Conservation (phyloP, 192 early-diverging fungal genomes). For the Chytriomyces sp. region DNA sequence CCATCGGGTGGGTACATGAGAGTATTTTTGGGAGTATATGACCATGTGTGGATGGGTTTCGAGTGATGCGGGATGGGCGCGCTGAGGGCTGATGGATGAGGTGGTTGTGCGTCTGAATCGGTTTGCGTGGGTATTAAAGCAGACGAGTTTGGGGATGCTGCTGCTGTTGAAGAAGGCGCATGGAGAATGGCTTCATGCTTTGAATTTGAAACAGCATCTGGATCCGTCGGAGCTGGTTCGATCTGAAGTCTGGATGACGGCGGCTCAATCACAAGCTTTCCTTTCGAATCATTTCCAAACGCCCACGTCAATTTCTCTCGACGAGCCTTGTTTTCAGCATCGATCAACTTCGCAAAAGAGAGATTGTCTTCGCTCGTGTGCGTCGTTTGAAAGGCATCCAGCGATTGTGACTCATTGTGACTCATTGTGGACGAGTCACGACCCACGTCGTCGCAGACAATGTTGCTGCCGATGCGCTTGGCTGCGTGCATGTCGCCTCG, state of each 20-base stretch:
- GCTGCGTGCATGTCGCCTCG: constrained; percentile 40
- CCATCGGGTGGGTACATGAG: constrained; percentile 78
- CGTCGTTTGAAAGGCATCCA: constrained; percentile 74
- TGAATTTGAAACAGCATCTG: background rate
- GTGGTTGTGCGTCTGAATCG: background rate
- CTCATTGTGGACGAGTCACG: constrained; percentile 4
- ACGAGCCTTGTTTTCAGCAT: constrained; percentile 63
- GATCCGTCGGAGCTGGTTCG: constrained; percentile 25
- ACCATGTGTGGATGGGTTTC: constrained; percentile 4
- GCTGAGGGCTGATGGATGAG: background rate
- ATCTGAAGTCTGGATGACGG: background rate
- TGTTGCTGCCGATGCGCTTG: constrained; percentile 24
- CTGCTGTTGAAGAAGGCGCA: background rate
- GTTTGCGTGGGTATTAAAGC: background rate
- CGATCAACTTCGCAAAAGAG: constrained; percentile 70
- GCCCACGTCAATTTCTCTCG: constrained; percentile 69
- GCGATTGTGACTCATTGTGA: constrained; percentile 57
- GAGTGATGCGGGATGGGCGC: background rate
- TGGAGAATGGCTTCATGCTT: background rate
- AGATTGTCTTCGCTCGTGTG: constrained; percentile 87
- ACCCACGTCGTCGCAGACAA: background rate
- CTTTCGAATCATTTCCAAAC: constrained; percentile 66
- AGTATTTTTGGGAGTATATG: constrained; percentile 58
- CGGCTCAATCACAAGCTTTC: constrained; percentile 31
- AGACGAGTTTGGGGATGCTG: background rate